These are phyloP conservation scores for Starmerella geochares DNA, from an alignment of 805 yeast species.

Conservation along the genomic window DNA sequence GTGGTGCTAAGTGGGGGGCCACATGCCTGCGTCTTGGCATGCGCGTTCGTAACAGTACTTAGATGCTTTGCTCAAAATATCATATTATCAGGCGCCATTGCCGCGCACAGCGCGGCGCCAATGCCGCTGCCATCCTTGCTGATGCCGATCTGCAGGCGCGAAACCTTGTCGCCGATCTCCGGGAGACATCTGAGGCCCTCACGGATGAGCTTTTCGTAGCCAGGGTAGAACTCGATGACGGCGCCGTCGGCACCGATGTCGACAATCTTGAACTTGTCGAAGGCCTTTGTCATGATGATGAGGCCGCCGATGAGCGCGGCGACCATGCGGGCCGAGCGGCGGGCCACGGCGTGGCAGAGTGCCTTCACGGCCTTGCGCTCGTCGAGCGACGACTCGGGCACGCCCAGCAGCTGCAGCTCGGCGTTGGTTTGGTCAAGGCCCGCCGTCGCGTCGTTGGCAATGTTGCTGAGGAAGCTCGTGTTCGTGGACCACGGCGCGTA, in stretches of 20 bases:
- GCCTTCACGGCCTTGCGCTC: slow-evolving; percentile 68
- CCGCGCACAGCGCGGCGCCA: slow-evolving; percentile 92
- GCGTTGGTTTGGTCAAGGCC: slow-evolving; percentile 35
- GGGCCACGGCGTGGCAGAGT: slow-evolving; percentile 67
- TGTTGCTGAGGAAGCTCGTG: slow-evolving; percentile 73
- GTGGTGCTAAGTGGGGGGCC: too few relatives aligned
- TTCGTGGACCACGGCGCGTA: slow-evolving; percentile 62
- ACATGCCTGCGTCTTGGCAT: too few relatives aligned
- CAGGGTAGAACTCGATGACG: slow-evolving; percentile 87
- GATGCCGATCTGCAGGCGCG: slow-evolving; percentile 63
- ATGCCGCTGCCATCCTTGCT: slow-evolving; percentile 96
- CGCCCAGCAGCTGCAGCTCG: slow-evolving; percentile 48
- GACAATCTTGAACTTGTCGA: slow-evolving; percentile 56
- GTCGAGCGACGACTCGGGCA: slow-evolving; percentile 47
- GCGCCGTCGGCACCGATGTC: slow-evolving; percentile 96
- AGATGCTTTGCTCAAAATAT: not conserved
- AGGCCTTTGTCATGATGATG: slow-evolving; percentile 53
- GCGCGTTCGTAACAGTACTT: too few relatives aligned
- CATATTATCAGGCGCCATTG: slow-evolving; percentile 11
- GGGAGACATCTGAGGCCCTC: slow-evolving; percentile 52
- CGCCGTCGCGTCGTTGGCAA: slow-evolving; percentile 75
- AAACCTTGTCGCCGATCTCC: slow-evolving; percentile 51
- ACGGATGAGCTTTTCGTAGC: slow-evolving; percentile 67
- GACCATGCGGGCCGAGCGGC: slow-evolving; percentile 80
- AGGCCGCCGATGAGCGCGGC: slow-evolving; percentile 87